Evolutionary conservation across 108 stramenopile genomes (phyloP).

Genomic region (Cyclostephanos invisitatus): DNA sequence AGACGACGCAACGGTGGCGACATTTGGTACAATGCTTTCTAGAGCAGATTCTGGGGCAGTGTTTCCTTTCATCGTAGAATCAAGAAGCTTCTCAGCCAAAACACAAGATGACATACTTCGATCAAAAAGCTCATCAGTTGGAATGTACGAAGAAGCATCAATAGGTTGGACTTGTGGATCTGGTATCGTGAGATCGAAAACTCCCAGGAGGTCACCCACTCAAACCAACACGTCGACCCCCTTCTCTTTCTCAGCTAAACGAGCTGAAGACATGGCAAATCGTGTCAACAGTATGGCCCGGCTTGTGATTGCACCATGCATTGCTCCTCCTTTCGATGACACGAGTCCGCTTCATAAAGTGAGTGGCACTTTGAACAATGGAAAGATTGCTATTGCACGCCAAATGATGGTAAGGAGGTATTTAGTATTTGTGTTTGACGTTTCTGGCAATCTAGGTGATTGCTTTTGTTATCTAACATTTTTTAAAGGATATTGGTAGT

Average conservation of each 20-base stretch:
- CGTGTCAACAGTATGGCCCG: slow-evolving; percentile 75
- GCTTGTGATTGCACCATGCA: slow-evolving; percentile 84
- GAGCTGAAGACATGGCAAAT: slow-evolving; percentile 60
- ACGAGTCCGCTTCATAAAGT: neutral
- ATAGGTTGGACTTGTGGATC: slow-evolving; percentile 5
- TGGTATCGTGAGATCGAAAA: slow-evolving; percentile 8
- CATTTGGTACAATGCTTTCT: slow-evolving; percentile 49
- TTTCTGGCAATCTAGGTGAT: neutral
- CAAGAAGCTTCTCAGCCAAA: slow-evolving; percentile 12
- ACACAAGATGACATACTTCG: neutral
- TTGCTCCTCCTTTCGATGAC: slow-evolving; percentile 53
- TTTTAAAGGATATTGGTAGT: slow-evolving; percentile 6
- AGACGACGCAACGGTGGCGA: slow-evolving; percentile 87
- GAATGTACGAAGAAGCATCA: slow-evolving; percentile 5
- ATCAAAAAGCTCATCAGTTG: slow-evolving; percentile 3
- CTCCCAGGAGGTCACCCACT: slow-evolving; percentile 15
- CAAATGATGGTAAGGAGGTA: slow-evolving; percentile 2
- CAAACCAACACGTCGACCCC: slow-evolving; percentile 17
- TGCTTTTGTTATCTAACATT: neutral
- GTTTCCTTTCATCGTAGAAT: slow-evolving; percentile 26
- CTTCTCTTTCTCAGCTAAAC: slow-evolving; percentile 48
- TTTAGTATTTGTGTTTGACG: neutral
- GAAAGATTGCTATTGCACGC: slow-evolving; percentile 2
- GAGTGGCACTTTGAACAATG: slow-evolving; percentile 15
- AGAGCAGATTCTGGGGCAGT: slow-evolving; percentile 17